These are phyloP conservation scores for Boletus sensibilis DNA, from an alignment of 768 basidiomycete genomes.

Conservation along the genomic window DNA sequence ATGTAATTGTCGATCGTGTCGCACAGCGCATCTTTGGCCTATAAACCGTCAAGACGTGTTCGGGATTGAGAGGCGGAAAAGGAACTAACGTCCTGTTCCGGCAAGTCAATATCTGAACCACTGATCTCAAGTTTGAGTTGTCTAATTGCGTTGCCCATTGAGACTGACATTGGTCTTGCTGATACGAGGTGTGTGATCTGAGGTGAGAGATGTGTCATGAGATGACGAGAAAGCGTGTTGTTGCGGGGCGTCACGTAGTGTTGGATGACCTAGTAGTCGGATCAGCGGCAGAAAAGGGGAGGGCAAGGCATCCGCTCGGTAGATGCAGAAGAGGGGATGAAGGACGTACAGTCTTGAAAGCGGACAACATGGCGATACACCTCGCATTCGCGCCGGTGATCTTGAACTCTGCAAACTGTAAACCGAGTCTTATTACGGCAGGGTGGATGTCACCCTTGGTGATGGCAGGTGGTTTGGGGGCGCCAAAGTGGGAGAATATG, in stretches of 20 bases:
- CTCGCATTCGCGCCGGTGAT: conserved; percentile 94
- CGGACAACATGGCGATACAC: conserved; percentile 87
- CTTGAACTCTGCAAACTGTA: conserved; percentile 89
- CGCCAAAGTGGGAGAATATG: conserved; percentile 85
- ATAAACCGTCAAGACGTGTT: conserved; percentile 4
- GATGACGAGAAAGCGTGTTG: conserved; percentile 84
- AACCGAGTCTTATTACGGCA: conserved; percentile 77
- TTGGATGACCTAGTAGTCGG: conserved; percentile 69
- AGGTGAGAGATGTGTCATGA: conserved; percentile 88
- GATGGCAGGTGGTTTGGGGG: conserved; percentile 53
- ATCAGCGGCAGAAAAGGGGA: conserved; percentile 4
- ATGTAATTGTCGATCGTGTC: conserved; percentile 90
- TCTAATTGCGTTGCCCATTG: conserved; percentile 93
- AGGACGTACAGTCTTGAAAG: conserved; percentile 81
- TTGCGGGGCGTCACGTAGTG: conserved; percentile 86
- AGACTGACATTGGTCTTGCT: conserved; percentile 86
- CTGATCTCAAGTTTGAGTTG: conserved; percentile 96
- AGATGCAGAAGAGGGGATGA: not conserved
- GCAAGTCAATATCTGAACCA: conserved; percentile 85
- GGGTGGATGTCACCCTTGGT: conserved; percentile 91
- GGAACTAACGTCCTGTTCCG: conserved; percentile 83
- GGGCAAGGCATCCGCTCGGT: not conserved
- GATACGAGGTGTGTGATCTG: conserved; percentile 90
- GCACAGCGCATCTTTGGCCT: conserved; percentile 88
- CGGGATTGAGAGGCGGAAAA: not conserved